Base-by-base conservation (phyloP, 345 rosid genomes). In the Heritiera littoralis region DNA sequence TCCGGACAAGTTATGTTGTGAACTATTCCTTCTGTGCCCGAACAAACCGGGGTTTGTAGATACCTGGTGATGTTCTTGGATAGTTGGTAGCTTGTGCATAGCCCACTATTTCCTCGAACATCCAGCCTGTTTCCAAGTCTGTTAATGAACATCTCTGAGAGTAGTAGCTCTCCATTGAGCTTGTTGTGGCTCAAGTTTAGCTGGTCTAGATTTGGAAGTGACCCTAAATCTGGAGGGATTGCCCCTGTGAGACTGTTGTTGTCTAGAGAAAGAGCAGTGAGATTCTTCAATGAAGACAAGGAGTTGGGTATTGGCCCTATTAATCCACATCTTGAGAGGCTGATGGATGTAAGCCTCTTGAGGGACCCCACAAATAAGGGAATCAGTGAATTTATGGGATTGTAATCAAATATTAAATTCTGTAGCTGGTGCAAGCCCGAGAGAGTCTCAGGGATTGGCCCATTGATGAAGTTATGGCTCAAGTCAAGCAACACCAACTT, bases 401-500 rank as follows among this genome's bases (percentile, higher is more conserved):
- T 88, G 54, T 78, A 83, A 64, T 86, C 82, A 46, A 83, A 28
- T 13, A 81, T 76, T 13, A 84, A 67, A 84, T 86, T 81, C 67
- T 88, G 79, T 55, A 88, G 45, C 60, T 84, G 81, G 2, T 80
- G 66, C 23, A 88, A 83, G 12, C 88, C 83, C 61, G 90, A 76
- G 30, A 88, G 74, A 8, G 82, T 77, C 58, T 71, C 81, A 41
- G 90, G 90, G 12, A 88, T 76, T 81, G 89, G 88, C 18, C 89
- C 90, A 61, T 38, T 77, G 51, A 86, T 73, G 38, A 66, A 76
- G 69, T 86, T 88, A 40, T 85, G 86, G 76, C 84, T 86, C 45
- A 88, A 60, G 69, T 88, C 90, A 66, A 88, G 88, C 80, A 88
- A 85, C 20, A 85, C 86, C 68, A 86, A 80, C 81, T 76, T 83